Conservation (phyloP, 2,329 filamentous ascomycete species). For the Elsinoe arachidis region DNA sequence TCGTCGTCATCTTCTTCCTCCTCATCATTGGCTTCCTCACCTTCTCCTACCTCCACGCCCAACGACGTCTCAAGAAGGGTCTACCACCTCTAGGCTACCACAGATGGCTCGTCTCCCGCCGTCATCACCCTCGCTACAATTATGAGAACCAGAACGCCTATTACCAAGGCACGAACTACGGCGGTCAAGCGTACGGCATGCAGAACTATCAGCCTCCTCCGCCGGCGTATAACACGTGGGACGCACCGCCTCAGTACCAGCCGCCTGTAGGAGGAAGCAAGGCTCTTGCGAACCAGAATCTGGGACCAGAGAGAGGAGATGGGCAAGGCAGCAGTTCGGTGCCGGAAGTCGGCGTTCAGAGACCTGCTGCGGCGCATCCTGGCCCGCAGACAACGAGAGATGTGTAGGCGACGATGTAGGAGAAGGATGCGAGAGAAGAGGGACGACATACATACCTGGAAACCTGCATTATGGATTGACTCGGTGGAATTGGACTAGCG, state of each 20-base stretch:
- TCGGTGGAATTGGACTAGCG: not conserved
- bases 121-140: slow-evolving; percentile 15
- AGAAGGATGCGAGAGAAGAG: not conserved
- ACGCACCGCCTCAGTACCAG: slow-evolving; percentile 28
- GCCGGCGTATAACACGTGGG: slow-evolving; percentile 27
- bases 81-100: slow-evolving; percentile 61
- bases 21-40: slow-evolving; percentile 55
- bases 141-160: slow-evolving; percentile 18
- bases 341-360: not conserved
- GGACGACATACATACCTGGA: not conserved
- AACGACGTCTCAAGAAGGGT: slow-evolving; percentile 56
- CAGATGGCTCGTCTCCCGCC: slow-evolving; percentile 34
- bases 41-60: slow-evolving; percentile 62
- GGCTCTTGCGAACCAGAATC: slow-evolving; percentile 27
- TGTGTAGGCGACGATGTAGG: not conserved
- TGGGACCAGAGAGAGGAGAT: slow-evolving; percentile 5
- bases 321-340: slow-evolving; percentile 2
- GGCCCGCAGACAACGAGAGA: slow-evolving; percentile 2
- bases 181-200: slow-evolving; percentile 20
- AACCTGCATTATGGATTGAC: not conserved
- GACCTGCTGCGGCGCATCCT: slow-evolving; percentile 2
- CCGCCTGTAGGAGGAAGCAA: slow-evolving; percentile 29
- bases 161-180: slow-evolving; percentile 16
- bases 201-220: slow-evolving; percentile 24
- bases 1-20: slow-evolving; percentile 55